phyloP scores from a whole-genome alignment of 306 rosid species.

The Casuarina glauca region DNA sequence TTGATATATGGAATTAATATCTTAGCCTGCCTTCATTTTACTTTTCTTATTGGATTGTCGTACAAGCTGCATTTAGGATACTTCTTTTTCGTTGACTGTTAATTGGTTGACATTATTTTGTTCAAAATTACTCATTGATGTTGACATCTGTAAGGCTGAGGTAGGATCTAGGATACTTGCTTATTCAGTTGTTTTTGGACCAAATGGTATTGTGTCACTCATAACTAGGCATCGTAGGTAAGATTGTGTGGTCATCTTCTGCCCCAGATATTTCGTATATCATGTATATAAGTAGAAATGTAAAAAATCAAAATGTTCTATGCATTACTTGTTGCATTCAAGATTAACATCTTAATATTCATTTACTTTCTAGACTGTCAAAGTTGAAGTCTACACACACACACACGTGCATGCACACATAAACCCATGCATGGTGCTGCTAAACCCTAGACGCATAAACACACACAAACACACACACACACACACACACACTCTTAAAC shows the following conservation, averaged over 20 bases:
- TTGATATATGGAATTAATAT: neutral
- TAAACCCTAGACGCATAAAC: too few species aligned
- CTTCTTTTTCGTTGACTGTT: neutral
- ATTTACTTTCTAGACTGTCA: too few species aligned
- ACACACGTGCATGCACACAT: neutral
- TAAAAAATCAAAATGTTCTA: too few species aligned
- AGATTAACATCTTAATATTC: too few species aligned
- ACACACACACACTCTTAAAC: too few species aligned
- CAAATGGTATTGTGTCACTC: neutral
- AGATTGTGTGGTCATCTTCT: too few species aligned
- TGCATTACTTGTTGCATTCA: too few species aligned
- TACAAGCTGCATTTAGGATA: neutral
- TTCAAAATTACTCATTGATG: neutral
- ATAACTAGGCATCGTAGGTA: neutral
- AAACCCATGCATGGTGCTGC: too few species aligned
- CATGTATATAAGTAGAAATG: too few species aligned
- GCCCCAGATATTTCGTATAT: too few species aligned
- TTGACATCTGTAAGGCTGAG: neutral
- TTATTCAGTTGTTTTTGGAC: neutral
- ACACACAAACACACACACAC: too few species aligned
- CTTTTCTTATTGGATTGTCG: neutral
- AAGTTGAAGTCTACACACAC: neutral
- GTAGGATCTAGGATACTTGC: neutral
- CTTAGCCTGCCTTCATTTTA: neutral
- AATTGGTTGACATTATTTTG: neutral